Base-by-base conservation (phyloP, 768 basidiomycete species). In the Boletus insuetus region DNA sequence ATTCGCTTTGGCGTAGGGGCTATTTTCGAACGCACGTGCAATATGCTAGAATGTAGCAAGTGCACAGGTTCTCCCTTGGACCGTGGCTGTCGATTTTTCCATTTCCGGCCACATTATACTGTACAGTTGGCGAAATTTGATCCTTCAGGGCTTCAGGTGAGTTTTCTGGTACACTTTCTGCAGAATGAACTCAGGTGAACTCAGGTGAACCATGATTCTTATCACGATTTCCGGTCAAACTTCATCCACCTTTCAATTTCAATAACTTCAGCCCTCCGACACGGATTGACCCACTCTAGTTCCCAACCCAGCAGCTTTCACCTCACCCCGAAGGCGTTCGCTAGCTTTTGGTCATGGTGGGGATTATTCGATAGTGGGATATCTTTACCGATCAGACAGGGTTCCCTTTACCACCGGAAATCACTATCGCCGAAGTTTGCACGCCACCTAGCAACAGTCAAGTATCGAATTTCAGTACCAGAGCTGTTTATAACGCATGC, bases 341-440 rank as follows among this genome's bases (percentile, higher is more conserved):
- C 90, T 2, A 91, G 94, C 69, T 98, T 98, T 73, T 91, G 88
- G 82, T 81, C 87, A 2, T 97, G 94, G 95, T 95, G 91, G 82
- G 77, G 78, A 38, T 75, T 94, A 5, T 98, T 98, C 64, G 87
- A 94, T 64, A 78, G 84, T 49, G 78, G 78, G 11, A 74, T 92
- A 55, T 86, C 90, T 1, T 76, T 96, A 10, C 94, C 94, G 2
- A 88, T 94, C 43, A 85, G 93, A 10, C 91, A 95, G 65, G 95
- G 95, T n/a, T 79, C 77, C 13, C 85, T 89, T 45, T 94, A 89
- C 72, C 86, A 87, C 2, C 75, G 77, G 41, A 83, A 86, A 26
- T 79, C 79, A 2, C 78, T 86, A 13, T 89, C 92, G 0, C 91
- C 90, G 13, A 97, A 97, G 73, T 86, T 98, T 64, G 86, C 91